These are phyloP conservation scores for Aspergillus versicolor DNA, from an alignment of 2,329 filamentous ascomycete species.

Conservation along the genomic window DNA sequence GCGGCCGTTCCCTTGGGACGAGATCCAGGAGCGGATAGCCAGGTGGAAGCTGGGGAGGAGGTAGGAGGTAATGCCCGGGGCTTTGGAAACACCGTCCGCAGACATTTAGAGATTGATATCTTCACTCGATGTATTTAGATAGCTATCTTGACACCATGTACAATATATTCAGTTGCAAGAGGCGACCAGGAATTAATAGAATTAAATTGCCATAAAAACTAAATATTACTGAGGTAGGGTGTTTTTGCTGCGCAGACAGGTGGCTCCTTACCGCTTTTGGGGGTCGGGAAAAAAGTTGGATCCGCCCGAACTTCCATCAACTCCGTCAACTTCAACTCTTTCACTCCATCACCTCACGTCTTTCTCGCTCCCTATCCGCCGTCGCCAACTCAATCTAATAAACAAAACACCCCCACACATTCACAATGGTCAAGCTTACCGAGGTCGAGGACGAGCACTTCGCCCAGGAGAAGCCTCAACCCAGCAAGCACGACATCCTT, in stretches of 20 bases:
- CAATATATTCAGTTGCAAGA: slow-evolving; percentile 8
- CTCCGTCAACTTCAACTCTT: slow-evolving; percentile 16
- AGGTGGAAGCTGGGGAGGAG: slow-evolving; percentile 76
- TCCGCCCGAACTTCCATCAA: slow-evolving; percentile 22
- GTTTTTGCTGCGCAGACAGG: too few relatives aligned
- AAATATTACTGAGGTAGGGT: too few relatives aligned
- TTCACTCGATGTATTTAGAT: slow-evolving; percentile 22
- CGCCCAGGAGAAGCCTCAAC: slow-evolving; percentile 66
- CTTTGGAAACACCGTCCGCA: too few relatives aligned
- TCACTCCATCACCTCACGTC: slow-evolving; percentile 9
- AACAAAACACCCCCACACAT: slow-evolving; percentile 16
- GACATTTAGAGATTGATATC: too few relatives aligned
- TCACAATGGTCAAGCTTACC: slow-evolving; percentile 86
- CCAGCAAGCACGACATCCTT: slow-evolving; percentile 57
- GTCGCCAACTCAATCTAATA: slow-evolving; percentile 11
- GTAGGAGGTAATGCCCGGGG: slow-evolving; percentile 27
- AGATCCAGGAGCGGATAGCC: slow-evolving; percentile 83
- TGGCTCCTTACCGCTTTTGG: slow-evolving; percentile 9
- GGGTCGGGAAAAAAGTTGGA: slow-evolving; percentile 41
- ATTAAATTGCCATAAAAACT: too few relatives aligned
- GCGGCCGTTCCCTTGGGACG: slow-evolving; percentile 74
- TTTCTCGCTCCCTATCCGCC: neutral
- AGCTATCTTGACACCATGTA: slow-evolving; percentile 13
- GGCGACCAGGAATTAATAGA: too few relatives aligned
- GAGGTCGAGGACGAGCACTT: slow-evolving; percentile 98